Conservation (phyloP, 2,329 filamentous ascomycete genomes). For the Cytospora mali region DNA sequence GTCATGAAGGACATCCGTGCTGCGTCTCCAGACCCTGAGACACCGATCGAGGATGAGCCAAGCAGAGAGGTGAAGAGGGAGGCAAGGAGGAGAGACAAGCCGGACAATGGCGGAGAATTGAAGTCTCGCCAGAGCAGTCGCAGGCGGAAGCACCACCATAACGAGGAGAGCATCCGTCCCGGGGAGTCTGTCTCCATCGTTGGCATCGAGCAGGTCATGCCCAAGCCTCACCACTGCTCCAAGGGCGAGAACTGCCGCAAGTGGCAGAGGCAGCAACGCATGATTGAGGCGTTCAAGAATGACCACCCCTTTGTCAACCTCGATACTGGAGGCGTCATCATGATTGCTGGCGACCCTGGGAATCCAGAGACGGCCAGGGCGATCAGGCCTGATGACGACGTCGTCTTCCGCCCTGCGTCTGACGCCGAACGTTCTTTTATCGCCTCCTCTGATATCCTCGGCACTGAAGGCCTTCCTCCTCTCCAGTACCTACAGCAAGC, state of each 20-base stretch:
- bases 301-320: slow-evolving; percentile 71
- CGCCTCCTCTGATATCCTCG: slow-evolving; percentile 88
- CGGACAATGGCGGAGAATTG: slow-evolving; percentile 38
- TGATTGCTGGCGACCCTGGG: slow-evolving; percentile 77
- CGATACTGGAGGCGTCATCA: slow-evolving; percentile 66
- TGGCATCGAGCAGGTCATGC: slow-evolving; percentile 85
- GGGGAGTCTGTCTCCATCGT: slow-evolving; percentile 88
- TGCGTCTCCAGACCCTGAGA: slow-evolving; percentile 55
- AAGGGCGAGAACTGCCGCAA: slow-evolving; percentile 87
- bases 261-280: slow-evolving; percentile 77
- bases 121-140: slow-evolving; percentile 46
- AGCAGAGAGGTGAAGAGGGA: slow-evolving; percentile 55
- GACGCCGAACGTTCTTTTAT: slow-evolving; percentile 80
- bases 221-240: slow-evolving; percentile 79
- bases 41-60: slow-evolving; percentile 63
- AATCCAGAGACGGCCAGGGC: slow-evolving; percentile 69
- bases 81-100: slow-evolving; percentile 43
- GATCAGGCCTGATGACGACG: slow-evolving; percentile 56
- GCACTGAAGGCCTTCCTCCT: slow-evolving; percentile 64
- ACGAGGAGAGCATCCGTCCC: slow-evolving; percentile 72
- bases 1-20: slow-evolving; percentile 61
- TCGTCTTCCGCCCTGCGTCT: slow-evolving; percentile 66
- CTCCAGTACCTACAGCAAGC: slow-evolving; percentile 75
- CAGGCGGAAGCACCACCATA: slow-evolving; percentile 43
- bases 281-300: slow-evolving; percentile 73